Evolutionary conservation across 345 rosid genomes (phyloP), one percentile per base, ranked within the genome.

Genomic region (Populus tremula): DNA sequence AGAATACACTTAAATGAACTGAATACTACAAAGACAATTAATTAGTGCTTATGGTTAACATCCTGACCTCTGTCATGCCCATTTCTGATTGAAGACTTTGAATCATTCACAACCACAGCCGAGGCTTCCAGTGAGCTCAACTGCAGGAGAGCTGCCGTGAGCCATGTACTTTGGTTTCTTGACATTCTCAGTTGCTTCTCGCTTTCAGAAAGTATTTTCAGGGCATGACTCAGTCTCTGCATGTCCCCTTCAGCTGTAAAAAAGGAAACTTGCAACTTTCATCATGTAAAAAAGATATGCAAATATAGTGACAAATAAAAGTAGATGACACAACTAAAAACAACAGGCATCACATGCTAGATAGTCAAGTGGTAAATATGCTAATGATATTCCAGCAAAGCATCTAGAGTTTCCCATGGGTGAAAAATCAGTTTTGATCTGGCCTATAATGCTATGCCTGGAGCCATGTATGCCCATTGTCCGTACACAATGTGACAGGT

Each of bases 131-230:
- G 71, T 25, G 91, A 84, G 81, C 94, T 92, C 76, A 96, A 87
- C 80, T 93, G 98, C 78, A 96, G 82, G 83, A 96, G 92, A 61
- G 98, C 97, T 38, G 89, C 99, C 67, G 97, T 93, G 39, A 96
- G 98, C 99, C 98, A 96, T 3, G 97, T 96, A 76, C 94, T 89
- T 84, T 93, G 99, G 81, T 88, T 91, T 82, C 90, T 96, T n/a
- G 96, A 87, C 80, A 88, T 87, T 84, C 98, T 89, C 84, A 96
- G 82, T 72, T 96, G 96, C 85, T 93, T 92, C 87, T 96, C 99
- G 25, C 96, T 90, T 76, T 96, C 97, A 64, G 99, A 91, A 71
- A 96, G 93, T 84, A 89, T 82, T 88, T 89, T 96, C 86, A 96
- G 68, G 17, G 98, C 98, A 79, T 87, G 89, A 76, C 88, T 86